phyloP scores from a whole-genome alignment of 768 basidiomycete species.

The Mycena floridula region DNA sequence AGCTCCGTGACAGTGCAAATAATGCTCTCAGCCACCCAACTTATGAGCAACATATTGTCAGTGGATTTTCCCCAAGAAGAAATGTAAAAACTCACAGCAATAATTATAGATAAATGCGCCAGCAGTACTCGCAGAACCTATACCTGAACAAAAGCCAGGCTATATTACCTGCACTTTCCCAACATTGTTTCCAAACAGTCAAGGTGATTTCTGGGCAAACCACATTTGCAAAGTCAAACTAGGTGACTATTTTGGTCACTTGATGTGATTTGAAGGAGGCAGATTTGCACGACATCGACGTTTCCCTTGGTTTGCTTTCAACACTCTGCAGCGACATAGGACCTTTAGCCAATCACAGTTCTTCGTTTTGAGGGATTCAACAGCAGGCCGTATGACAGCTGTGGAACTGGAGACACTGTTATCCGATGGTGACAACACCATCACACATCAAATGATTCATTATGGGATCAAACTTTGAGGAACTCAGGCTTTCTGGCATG shows the following conservation, averaged over 20 bases:
- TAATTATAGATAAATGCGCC: conserved; percentile 5
- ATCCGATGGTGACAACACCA: background rate
- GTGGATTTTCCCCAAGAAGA: background rate
- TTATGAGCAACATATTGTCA: background rate
- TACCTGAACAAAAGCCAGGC: conserved; percentile 6
- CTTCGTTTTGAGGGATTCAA: background rate
- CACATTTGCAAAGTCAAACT: conserved; percentile 7
- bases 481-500: background rate
- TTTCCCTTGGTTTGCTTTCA: conserved; percentile 16
- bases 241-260: conserved; percentile 13
- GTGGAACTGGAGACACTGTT: background rate
- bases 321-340: conserved; percentile 7
- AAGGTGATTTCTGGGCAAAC: conserved; percentile 10
- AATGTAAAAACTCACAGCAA: conserved; percentile 6
- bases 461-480: background rate
- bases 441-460: background rate
- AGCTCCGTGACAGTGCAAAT: background rate
- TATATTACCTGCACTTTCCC: conserved; percentile 18
- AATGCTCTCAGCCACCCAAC: background rate
- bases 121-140: conserved; percentile 5
- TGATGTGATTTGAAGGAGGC: conserved; percentile 12
- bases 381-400: background rate
- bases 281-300: conserved; percentile 16
- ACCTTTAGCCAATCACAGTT: background rate
- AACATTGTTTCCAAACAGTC: conserved; percentile 16